Percentiles rank a stretch among this genome's conserved stretches.
Conservation (phyloP, 2,329 filamentous ascomycete genomes). For the Ophiostoma sp. region DNA sequence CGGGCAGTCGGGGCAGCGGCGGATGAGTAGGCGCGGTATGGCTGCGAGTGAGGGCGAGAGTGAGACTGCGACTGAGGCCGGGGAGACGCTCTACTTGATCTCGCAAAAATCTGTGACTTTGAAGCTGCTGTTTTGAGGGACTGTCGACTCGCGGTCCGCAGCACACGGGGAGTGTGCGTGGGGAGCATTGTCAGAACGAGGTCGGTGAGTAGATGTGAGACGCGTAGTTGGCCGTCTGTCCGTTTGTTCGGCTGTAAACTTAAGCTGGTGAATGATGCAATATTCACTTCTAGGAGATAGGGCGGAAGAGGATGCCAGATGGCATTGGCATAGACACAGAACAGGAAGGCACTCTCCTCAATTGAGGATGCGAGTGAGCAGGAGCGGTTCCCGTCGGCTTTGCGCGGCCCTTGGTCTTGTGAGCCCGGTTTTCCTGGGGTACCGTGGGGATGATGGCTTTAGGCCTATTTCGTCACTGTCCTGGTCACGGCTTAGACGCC, state of each 20-base stretch:
- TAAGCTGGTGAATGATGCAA: too few relatives aligned
- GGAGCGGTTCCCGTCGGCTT: slow-evolving; percentile 14
- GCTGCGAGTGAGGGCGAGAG: background rate
- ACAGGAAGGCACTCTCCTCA: slow-evolving; percentile 9
- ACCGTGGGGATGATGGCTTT: slow-evolving; percentile 9
- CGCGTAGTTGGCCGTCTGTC: too few relatives aligned
- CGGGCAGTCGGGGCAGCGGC: slow-evolving; percentile 51
- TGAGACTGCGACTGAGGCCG: background rate
- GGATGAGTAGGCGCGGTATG: slow-evolving; percentile 43
- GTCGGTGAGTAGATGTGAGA: background rate
- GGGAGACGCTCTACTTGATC: background rate
- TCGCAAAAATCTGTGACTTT: background rate
- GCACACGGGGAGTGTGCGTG: background rate
- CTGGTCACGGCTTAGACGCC: background rate
- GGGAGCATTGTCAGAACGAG: background rate
- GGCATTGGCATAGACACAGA: background rate
- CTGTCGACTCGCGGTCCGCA: background rate
- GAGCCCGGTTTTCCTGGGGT: slow-evolving; percentile 4
- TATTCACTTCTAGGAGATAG: background rate
- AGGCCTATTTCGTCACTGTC: slow-evolving; percentile 6
- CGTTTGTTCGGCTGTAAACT: background rate
- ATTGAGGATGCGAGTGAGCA: slow-evolving; percentile 4
- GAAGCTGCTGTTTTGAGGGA: background rate
- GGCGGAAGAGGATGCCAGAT: background rate
- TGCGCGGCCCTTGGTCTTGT: background rate